A percentile compares a stretch with the other conserved stretches of the same genome.
Conservation (phyloP, 148 eudicot genomes). For the Chenopodium formosanum region DNA sequence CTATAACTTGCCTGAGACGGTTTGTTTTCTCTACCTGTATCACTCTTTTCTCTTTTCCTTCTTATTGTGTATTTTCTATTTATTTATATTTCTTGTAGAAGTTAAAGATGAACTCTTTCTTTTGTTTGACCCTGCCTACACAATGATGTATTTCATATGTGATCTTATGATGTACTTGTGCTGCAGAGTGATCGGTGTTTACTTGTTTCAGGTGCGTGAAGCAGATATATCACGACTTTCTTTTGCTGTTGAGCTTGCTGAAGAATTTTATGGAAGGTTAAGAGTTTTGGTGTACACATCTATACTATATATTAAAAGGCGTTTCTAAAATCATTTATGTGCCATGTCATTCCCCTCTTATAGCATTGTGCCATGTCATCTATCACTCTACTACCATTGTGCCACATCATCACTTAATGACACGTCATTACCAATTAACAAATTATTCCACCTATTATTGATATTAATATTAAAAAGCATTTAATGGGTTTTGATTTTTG, state of each 20-base stretch:
- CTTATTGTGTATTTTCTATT: neutral
- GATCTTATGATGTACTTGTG: neutral
- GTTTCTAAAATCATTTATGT: too few relatives aligned
- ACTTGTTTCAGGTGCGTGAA: slow-evolving; percentile 70
- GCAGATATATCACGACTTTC: slow-evolving; percentile 96
- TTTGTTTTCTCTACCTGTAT: slow-evolving; percentile 48
- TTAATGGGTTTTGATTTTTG: too few relatives aligned
- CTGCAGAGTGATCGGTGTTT: neutral
- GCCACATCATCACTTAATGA: too few relatives aligned
- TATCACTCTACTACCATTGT: too few relatives aligned
- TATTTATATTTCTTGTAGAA: neutral
- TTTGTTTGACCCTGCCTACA: neutral
- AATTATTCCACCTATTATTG: too few relatives aligned
- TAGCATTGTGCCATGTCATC: too few relatives aligned
- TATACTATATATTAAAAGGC: too few relatives aligned
- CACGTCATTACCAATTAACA: too few relatives aligned
- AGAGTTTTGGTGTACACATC: slow-evolving; percentile 15
- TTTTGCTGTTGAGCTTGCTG: slow-evolving; percentile 99
- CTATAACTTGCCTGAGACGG: slow-evolving; percentile 98
- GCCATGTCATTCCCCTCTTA: too few relatives aligned
- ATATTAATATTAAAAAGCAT: too few relatives aligned
- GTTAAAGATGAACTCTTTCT: neutral
- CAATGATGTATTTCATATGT: neutral
- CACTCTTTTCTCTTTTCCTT: slow-evolving; percentile 24
- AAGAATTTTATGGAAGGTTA: slow-evolving; percentile 96